Conservation (phyloP, 163 green algal genomes). For the Prototheca stagnorum region DNA sequence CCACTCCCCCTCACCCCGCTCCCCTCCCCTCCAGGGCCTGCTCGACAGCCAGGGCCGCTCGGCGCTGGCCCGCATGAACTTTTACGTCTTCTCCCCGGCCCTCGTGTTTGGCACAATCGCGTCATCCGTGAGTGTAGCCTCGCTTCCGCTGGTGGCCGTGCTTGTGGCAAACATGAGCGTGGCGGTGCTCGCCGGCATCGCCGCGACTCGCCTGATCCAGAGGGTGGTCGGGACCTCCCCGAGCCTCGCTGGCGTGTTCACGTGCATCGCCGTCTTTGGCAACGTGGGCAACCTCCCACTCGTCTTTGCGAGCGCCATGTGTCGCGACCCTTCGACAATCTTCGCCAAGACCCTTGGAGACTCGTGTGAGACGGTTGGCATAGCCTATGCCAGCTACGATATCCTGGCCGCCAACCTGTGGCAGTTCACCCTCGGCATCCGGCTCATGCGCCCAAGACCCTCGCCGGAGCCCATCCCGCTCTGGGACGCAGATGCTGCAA, state of each 20-base stretch:
- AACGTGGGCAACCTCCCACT: conserved; percentile 49
- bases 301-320: conserved; percentile 20
- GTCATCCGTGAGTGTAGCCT: conserved; percentile 15
- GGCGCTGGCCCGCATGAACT: conserved; percentile 23
- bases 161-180: conserved; percentile 31
- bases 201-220: conserved; percentile 7
- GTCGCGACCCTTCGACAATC: conserved; percentile 9
- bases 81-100: conserved; percentile 33
- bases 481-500: too few species aligned
- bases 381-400: conserved; percentile 26
- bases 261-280: conserved; percentile 13
- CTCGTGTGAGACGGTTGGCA: conserved; percentile 15
- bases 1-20: too few species aligned
- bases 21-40: conserved; percentile 22
- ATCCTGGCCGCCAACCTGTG: conserved; percentile 27
- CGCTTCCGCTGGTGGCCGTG: conserved; percentile 29
- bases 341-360: conserved; percentile 14
- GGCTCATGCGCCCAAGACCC: conserved; percentile 9
- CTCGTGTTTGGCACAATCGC: conserved; percentile 38
- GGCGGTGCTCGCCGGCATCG: conserved; percentile 21
- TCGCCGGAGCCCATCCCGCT: too few species aligned
- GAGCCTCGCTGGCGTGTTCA: conserved; percentile 17
- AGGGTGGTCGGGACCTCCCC: conserved; percentile 6
- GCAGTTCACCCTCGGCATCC: conserved; percentile 31
- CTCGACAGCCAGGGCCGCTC: conserved; percentile 21